phyloP scores from a whole-genome alignment of 805 yeast species.

The Lipomyces kockii region DNA sequence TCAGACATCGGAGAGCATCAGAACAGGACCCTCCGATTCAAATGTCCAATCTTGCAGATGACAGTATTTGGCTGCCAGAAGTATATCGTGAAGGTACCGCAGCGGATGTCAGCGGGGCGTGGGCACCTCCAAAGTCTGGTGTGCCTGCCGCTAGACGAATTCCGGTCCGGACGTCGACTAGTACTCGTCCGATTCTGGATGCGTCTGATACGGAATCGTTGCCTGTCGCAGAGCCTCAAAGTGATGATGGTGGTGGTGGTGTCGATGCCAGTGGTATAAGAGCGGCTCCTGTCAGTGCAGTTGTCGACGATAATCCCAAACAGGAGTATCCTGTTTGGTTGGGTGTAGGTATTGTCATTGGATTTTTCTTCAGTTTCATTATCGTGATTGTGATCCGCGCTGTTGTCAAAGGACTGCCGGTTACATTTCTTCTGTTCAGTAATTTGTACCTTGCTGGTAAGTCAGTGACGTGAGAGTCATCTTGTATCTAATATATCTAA shows the following conservation, averaged over 20 bases:
- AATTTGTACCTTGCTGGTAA: constrained; percentile 32
- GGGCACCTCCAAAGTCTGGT: not conserved
- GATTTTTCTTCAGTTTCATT: constrained; percentile 22
- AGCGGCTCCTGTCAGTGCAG: constrained; percentile 12
- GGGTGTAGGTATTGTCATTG: constrained; percentile 21
- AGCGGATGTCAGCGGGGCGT: constrained; percentile 13
- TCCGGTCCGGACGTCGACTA: not conserved
- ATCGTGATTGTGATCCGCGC: constrained; percentile 30
- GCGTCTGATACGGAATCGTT: constrained; percentile 5
- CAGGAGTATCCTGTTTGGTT: constrained; percentile 23
- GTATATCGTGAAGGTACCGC: constrained; percentile 19
- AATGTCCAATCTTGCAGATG: constrained; percentile 15
- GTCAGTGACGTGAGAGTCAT: not conserved
- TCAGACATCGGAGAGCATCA: constrained; percentile 7
- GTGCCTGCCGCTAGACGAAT: constrained; percentile 7
- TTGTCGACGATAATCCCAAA: constrained; percentile 8
- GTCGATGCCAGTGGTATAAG: constrained; percentile 27
- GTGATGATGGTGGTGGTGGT: not conserved
- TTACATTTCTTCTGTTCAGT: constrained; percentile 25
- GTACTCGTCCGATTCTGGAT: constrained; percentile 1
- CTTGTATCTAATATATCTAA: not conserved
- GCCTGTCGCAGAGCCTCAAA: not conserved
- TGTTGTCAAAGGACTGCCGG: constrained; percentile 14
- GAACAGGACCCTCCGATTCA: constrained; percentile 2
- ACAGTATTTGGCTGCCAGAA: constrained; percentile 27